Conservation (phyloP, 2,329 filamentous ascomycete species). For the Calonectria multiphialidica region DNA sequence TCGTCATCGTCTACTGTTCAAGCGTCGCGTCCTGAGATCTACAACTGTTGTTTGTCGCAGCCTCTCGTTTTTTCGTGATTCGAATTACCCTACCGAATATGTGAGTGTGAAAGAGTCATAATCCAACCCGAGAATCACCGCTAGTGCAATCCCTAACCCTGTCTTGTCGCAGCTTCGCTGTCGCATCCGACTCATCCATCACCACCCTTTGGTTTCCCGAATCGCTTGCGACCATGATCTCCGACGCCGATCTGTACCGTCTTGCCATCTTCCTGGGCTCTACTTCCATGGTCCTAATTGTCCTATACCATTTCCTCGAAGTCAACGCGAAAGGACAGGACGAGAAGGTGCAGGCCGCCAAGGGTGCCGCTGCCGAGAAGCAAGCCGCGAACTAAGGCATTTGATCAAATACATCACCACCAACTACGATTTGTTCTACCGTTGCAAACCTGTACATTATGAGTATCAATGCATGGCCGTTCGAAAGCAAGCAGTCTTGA, state of each 20-base stretch:
- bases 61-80: neutral
- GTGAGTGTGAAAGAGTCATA: neutral
- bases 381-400: conserved; percentile 26
- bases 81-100: neutral
- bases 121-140: neutral
- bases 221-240: conserved; percentile 79
- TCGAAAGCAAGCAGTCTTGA: neutral
- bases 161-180: conserved; percentile 15
- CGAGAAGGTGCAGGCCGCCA: conserved; percentile 26
- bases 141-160: conserved; percentile 26
- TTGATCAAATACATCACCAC: neutral
- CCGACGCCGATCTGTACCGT: conserved; percentile 90
- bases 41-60: conserved; percentile 12
- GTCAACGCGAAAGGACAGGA: conserved; percentile 73
- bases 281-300: conserved; percentile 89
- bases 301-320: conserved; percentile 96
- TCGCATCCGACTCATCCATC: conserved; percentile 12
- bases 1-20: conserved; percentile 25
- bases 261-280: conserved; percentile 94
- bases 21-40: conserved; percentile 18
- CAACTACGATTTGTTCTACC: neutral
- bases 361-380: conserved; percentile 30
- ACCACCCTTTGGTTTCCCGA: conserved; percentile 8
- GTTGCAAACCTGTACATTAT: conserved; percentile 17
- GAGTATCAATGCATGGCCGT: neutral